Percentiles rank a stretch among this genome's conserved stretches.
Conservation (phyloP, 805 yeast species). For the Metschnikowia noctiluminum region DNA sequence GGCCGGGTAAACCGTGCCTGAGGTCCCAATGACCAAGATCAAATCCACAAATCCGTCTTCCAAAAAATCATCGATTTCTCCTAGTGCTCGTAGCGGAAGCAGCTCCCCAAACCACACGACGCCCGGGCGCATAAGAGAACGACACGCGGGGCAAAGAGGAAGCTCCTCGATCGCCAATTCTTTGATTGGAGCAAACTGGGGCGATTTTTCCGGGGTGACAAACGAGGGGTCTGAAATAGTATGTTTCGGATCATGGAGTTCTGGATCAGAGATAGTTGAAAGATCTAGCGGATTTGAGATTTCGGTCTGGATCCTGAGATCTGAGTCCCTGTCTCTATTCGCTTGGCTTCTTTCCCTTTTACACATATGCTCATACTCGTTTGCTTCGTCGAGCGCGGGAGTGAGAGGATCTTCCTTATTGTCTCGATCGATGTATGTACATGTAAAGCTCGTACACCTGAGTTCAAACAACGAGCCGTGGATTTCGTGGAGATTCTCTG, state of each 20-base stretch:
- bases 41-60: conserved; percentile 57
- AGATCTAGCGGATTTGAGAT: no score
- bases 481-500: conserved; percentile 54
- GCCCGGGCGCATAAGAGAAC: conserved; percentile 71
- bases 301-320: no score
- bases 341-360: conserved; percentile 13
- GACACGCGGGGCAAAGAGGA: conserved; percentile 77
- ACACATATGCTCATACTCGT: conserved; percentile 15
- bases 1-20: conserved; percentile 88
- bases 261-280: no score
- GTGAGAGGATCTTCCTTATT: conserved; percentile 60
- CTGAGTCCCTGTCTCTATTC: conserved; percentile 7
- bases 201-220: conserved; percentile 23
- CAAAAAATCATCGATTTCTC: conserved; percentile 68
- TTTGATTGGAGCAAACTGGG: conserved; percentile 48
- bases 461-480: conserved; percentile 78
- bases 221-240: not conserved
- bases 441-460: conserved; percentile 71
- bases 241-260: no score
- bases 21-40: conserved; percentile 80
- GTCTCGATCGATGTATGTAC: conserved; percentile 56
- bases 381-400: conserved; percentile 39
- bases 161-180: conserved; percentile 48
- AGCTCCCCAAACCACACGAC: conserved; percentile 97
- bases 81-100: conserved; percentile 60